phyloP scores from a whole-genome alignment of 2,329 filamentous ascomycete species.

The Lojkania enalia region DNA sequence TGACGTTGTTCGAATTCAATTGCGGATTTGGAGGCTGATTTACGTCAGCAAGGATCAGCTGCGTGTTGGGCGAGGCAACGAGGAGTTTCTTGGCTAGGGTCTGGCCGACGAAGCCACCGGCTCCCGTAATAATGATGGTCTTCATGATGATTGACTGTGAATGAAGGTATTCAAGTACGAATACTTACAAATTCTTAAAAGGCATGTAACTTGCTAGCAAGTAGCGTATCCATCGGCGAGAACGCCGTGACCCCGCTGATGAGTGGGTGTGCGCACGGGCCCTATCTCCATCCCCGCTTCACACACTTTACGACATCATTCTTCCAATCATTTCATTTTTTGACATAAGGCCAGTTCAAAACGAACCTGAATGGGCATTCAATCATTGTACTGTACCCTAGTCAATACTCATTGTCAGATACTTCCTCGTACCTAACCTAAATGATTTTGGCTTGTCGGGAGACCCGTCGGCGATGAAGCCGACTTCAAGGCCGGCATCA shows the following conservation, averaged over 20 bases:
- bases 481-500: too few relatives aligned
- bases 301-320: too few relatives aligned
- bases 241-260: not conserved
- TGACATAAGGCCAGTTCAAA: too few relatives aligned
- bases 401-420: too few relatives aligned
- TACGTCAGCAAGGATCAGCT: conserved; percentile 62
- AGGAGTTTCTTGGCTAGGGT: conserved; percentile 61
- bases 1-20: conserved; percentile 52
- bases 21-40: conserved; percentile 50
- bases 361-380: too few relatives aligned
- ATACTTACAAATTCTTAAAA: not conserved
- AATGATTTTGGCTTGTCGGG: too few relatives aligned
- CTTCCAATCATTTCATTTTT: too few relatives aligned
- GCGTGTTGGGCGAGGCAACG: conserved; percentile 48
- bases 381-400: too few relatives aligned
- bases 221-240: not conserved
- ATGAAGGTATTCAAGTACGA: not conserved
- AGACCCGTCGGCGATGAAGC: too few relatives aligned
- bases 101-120: conserved; percentile 67
- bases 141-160: conserved; percentile 15
- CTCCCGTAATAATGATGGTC: conserved; percentile 65
- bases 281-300: not conserved
- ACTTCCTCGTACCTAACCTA: too few relatives aligned
- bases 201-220: not conserved
- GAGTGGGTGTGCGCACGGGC: not conserved